Base-by-base conservation (phyloP, 306 rosid genomes). In the Prunus padus region DNA sequence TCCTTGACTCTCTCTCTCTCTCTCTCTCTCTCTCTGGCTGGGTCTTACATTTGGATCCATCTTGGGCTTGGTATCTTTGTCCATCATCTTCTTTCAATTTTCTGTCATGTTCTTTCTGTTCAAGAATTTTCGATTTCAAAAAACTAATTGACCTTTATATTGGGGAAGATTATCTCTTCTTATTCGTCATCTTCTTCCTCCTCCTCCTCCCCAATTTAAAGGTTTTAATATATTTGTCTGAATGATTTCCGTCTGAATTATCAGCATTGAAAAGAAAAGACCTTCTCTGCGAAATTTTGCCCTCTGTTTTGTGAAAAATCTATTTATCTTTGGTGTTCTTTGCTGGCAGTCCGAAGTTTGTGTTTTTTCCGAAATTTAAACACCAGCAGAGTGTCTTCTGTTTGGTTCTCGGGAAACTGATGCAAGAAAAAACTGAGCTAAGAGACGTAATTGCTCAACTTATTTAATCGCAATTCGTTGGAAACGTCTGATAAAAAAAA, bases 1-100 rank as follows among this genome's bases (percentile, higher is more conserved):
- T 74, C 37, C 64, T 11, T 14, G 19, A 23, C 67, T 69, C 19
- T 71, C 37, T 25, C 57, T 80, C 79, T 85, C 80, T 57, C 52
- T 72, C 57, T 26, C 71, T 72, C 54, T 44, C 57, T 75, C 67
- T 33, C 67, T 6, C 49, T 45, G 40, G 65, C 69, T 50, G 42
- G 15, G 23, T 56, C 62, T 44, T 25, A 23, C 67, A 26, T 78
- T 49, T 65, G 8, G 47, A 42, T 79, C 70, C 61, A n/a, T 51
- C 60, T 61, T 11, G 13, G 25, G n/a, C 40, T 33, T 33, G 40
- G 40, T 0, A 7, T 37, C 9, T 37, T 37, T 37, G 14, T 61
- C 47, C 31, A 4, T 42, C 31, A 15, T 22, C 65, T 13, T n/a
- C 23, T 19, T 47, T 33, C 16, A 61, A 25, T 16, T 57, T 31